phyloP scores from a whole-genome alignment of 306 rosid genomes.

The Sphenostylis stenocarpa region DNA sequence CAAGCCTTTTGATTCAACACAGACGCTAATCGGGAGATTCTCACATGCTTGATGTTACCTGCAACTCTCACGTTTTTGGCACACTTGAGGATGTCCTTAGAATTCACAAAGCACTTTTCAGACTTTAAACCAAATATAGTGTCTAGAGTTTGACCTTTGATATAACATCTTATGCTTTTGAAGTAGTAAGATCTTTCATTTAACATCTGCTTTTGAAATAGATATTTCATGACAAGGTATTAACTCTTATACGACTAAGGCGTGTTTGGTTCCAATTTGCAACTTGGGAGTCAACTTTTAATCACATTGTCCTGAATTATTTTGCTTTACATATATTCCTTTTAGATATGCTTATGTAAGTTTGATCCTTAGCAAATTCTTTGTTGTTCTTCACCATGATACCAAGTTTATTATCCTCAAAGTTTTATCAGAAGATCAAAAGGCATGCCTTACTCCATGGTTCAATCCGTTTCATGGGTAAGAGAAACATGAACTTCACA shows the following conservation, averaged over 20 bases:
- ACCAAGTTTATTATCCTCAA: background rate
- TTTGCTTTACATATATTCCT: background rate
- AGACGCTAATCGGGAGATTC: too few species aligned
- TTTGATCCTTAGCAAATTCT: slow-evolving; percentile 8
- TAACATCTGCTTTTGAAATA: too few species aligned
- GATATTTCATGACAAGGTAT: background rate
- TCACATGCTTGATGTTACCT: too few species aligned
- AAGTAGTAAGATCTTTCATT: background rate
- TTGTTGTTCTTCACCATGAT: slow-evolving; percentile 9
- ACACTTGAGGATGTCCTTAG: too few species aligned
- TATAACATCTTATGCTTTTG: background rate
- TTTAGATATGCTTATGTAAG: background rate
- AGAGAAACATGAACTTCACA: background rate
- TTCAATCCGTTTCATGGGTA: background rate
- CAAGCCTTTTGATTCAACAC: too few species aligned
- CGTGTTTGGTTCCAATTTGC: background rate
- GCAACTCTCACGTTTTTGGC: too few species aligned
- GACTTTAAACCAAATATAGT: too few species aligned
- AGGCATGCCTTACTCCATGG: background rate
- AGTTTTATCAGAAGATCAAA: background rate
- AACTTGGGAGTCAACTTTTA: background rate
- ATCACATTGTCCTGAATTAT: background rate
- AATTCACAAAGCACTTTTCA: too few species aligned
- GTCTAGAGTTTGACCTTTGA: background rate
- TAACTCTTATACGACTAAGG: background rate